Evolutionary conservation across 192 early-diverging fungal species (phyloP).

Genomic region (Coemansia sp.): DNA sequence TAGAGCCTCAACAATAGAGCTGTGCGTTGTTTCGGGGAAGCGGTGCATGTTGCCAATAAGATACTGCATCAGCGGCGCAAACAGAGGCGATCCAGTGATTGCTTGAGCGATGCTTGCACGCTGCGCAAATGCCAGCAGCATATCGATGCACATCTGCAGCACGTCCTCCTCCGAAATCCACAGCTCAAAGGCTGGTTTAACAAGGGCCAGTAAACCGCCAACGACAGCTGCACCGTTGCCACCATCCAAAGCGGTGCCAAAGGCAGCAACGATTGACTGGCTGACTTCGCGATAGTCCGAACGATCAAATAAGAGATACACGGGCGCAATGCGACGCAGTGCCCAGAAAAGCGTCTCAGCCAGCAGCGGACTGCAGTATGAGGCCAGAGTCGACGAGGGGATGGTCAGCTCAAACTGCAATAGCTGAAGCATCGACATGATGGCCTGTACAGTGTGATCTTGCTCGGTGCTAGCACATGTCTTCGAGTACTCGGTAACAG

Average conservation of each 20-base stretch:
- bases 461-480: slow-evolving; percentile 20
- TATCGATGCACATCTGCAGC: slow-evolving; percentile 46
- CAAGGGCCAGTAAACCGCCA: slow-evolving; percentile 31
- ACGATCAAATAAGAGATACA: slow-evolving; percentile 39
- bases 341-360: slow-evolving; percentile 54
- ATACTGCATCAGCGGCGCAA: slow-evolving; percentile 37
- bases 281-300: slow-evolving; percentile 42
- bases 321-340: slow-evolving; percentile 45
- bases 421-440: slow-evolving; percentile 40
- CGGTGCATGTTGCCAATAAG: slow-evolving; percentile 35
- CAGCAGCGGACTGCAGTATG: slow-evolving; percentile 44
- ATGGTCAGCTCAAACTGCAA: slow-evolving; percentile 46
- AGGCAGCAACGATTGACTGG: slow-evolving; percentile 29
- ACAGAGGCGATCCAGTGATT: slow-evolving; percentile 32
- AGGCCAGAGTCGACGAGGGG: slow-evolving; percentile 23
- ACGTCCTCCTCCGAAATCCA: slow-evolving; percentile 53
- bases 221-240: slow-evolving; percentile 33
- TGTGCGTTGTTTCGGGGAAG: slow-evolving; percentile 51
- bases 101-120: slow-evolving; percentile 37
- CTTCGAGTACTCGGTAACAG: slow-evolving; percentile 31
- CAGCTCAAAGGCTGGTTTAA: slow-evolving; percentile 38
- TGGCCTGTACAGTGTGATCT: slow-evolving; percentile 38
- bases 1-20: slow-evolving; percentile 49
- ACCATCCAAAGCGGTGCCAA: slow-evolving; percentile 31
- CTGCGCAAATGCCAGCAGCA: slow-evolving; percentile 41